phyloP scores from a whole-genome alignment of 2,329 filamentous ascomycete genomes.

The Pseudopithomyces chartarum region DNA sequence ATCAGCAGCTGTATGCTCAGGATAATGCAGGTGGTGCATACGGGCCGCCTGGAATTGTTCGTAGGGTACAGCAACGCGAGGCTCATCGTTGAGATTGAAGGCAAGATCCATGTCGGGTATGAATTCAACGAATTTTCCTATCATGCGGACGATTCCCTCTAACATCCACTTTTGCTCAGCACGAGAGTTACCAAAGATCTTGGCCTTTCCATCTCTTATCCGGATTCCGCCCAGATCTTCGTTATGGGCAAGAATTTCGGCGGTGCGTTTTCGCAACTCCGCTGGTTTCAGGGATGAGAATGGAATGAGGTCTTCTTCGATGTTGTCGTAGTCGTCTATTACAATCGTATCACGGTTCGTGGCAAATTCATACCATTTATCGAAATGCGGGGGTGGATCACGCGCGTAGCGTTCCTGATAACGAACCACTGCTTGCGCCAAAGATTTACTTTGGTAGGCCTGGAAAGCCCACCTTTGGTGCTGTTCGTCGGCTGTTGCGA shows the following conservation, averaged over 20 bases:
- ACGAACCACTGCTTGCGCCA: constrained; percentile 56
- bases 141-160: constrained; percentile 58
- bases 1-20: constrained; percentile 25
- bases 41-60: constrained; percentile 33
- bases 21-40: constrained; percentile 28
- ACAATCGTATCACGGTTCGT: constrained; percentile 56
- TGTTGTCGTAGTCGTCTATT: constrained; percentile 66
- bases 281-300: constrained; percentile 59
- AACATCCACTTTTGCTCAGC: constrained; percentile 65
- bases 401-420: constrained; percentile 60
- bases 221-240: constrained; percentile 62
- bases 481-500: constrained; percentile 54
- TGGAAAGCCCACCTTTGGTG: constrained; percentile 57
- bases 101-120: constrained; percentile 68
- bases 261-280: constrained; percentile 58
- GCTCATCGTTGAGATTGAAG: constrained; percentile 67
- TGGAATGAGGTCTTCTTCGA: constrained; percentile 60
- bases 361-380: constrained; percentile 64
- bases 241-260: constrained; percentile 57
- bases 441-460: constrained; percentile 53
- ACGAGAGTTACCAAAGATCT: constrained; percentile 49
- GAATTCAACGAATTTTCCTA: constrained; percentile 54
- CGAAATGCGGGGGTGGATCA: constrained; percentile 64
- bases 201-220: constrained; percentile 59
- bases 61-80: constrained; percentile 60